Evolutionary conservation across 495 filamentous ascomycete genomes (phyloP).

Genomic region (Podospora pseudopauciseta): DNA sequence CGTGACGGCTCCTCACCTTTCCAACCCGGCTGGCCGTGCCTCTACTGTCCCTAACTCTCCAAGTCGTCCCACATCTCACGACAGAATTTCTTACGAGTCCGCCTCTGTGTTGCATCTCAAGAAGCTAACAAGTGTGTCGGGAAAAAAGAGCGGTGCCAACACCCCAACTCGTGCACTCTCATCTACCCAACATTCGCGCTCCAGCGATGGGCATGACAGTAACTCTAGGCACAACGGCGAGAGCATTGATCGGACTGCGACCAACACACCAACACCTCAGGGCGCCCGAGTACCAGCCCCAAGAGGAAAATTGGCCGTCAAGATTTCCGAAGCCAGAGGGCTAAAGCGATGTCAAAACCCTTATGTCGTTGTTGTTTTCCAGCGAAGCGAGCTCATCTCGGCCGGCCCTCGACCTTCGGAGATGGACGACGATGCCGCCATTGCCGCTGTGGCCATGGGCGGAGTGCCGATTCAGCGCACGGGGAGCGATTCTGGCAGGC

Average conservation of each 20-base stretch:
- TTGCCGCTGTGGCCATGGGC: conserved; percentile 46
- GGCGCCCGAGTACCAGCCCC: conserved; percentile 66
- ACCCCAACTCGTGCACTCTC: conserved; percentile 85
- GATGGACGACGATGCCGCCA: conserved; percentile 46
- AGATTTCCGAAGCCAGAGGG: conserved; percentile 78
- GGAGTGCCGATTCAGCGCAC: conserved; percentile 61
- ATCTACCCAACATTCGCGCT: conserved; percentile 36
- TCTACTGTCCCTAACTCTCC: conserved; percentile 57
- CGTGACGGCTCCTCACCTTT: conserved; percentile 70
- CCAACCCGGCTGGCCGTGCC: conserved; percentile 62
- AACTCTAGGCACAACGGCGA: conserved; percentile 35
- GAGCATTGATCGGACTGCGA: conserved; percentile 35
- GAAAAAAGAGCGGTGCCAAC: conserved; percentile 82
- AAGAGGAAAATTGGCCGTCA: conserved; percentile 86
- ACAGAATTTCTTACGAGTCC: conserved; percentile 55
- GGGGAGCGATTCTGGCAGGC: conserved; percentile 68
- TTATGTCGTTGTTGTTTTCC: conserved; percentile 95
- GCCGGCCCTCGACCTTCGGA: conserved; percentile 61
- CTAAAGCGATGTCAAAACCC: conserved; percentile 79
- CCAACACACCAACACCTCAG: conserved; percentile 40
- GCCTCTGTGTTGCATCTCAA: conserved; percentile 62
- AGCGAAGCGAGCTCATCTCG: conserved; percentile 93
- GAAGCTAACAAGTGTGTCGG: conserved; percentile 82
- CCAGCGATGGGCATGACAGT: conserved; percentile 40
- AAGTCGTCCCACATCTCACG: conserved; percentile 45